These are phyloP conservation scores for Epichloe hybrida DNA, from an alignment of 2,329 filamentous ascomycete genomes.

Conservation along the genomic window DNA sequence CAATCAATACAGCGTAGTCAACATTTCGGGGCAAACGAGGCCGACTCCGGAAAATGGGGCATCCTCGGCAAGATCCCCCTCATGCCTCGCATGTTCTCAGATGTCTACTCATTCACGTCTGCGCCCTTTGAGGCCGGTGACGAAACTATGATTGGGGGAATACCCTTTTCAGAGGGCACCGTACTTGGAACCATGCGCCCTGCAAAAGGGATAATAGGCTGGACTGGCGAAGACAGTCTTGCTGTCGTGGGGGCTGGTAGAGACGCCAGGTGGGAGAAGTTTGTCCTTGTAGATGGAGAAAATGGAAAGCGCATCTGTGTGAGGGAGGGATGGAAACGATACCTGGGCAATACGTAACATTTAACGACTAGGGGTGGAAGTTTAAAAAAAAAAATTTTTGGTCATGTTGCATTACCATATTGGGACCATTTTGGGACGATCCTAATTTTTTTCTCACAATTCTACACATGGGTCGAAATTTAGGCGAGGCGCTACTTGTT, in stretches of 20 bases:
- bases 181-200: constrained; percentile 43
- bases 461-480: neutral
- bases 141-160: constrained; percentile 41
- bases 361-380: neutral
- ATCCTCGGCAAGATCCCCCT: constrained; percentile 77
- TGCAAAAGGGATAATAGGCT: constrained; percentile 74
- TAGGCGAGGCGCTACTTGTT: neutral
- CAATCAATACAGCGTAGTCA: constrained; percentile 20
- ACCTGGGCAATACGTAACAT: constrained; percentile 36
- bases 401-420: neutral
- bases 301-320: constrained; percentile 54
- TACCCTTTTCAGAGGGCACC: constrained; percentile 29
- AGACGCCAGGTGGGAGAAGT: constrained; percentile 81
- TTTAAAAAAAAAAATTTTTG: too few relatives aligned
- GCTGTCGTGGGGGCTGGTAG: constrained; percentile 66
- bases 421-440: neutral
- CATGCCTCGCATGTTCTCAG: constrained; percentile 76
- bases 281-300: constrained; percentile 53
- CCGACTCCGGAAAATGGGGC: constrained; percentile 64
- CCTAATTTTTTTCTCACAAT: neutral
- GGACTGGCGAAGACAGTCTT: constrained; percentile 61
- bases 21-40: constrained; percentile 13
- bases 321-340: constrained; percentile 72
- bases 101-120: constrained; percentile 75
- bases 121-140: constrained; percentile 74